Base-by-base conservation (phyloP, 352 stramenopile genomes). In the Paralagenidium karlingii region DNA sequence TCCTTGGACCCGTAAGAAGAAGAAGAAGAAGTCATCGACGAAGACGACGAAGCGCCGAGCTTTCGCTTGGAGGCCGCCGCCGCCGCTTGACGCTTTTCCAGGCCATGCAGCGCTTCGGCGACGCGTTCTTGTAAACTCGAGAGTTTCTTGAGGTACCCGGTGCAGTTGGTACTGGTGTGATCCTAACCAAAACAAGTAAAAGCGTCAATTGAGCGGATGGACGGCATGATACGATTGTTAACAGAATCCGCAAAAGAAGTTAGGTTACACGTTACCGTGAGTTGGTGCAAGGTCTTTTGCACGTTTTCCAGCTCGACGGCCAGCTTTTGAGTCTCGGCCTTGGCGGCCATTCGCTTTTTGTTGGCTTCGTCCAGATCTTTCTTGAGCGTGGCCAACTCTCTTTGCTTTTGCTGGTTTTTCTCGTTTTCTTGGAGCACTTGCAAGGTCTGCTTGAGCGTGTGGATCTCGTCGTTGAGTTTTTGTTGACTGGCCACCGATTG, bases 261-360 rank as follows among this genome's bases (percentile, higher is more conserved):
- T n/a, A n/a, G n/a, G n/a, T n/a, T n/a, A n/a, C n/a, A n/a, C n/a
- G n/a, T n/a, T n/a, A n/a, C n/a, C n/a, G 49, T 61, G 25, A 80
- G 53, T 29, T 78, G 64, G 10, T 47, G 60, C 10, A 81, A 47
- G 19, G 54, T 66, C 47, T 82, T 82, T 41, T 88, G 74, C 12
- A 79, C 53, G 19, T 48, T 68, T 36, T 88, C 74, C 3, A 88
- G 54, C 38, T 88, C 74, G 11, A 82, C 54, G 1, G 70, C 70
- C 8, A 88, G 60, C 39, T 83, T 83, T 44, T 88, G 74, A 1
- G 70, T 88, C 47, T 88, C 74, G 2, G 74, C 66, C 30, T 88
- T 88, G 0, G 74, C 74, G n/a, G 70, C 70, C 6, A 88, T 39
- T 3, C 74, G 66, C 49, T 88, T 88, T 45, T 83, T 88, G 57